Evolutionary conservation across 31 red algal genomes (phyloP).

Genomic region (Odonthalia washingtoniensis): DNA sequence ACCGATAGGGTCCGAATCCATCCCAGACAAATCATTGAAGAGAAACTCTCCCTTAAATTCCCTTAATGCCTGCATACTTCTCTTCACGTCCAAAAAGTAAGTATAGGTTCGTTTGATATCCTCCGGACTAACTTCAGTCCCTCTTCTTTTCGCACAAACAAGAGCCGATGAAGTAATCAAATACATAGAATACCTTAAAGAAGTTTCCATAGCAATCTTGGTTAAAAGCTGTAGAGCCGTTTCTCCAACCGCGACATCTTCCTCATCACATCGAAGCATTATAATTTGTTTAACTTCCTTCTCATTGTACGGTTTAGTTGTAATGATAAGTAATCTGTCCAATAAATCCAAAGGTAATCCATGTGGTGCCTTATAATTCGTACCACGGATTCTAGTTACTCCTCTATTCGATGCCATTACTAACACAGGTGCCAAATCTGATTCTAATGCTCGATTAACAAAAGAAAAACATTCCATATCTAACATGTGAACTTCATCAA

Average conservation of each 20-base stretch:
- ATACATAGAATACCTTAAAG: constrained; percentile 97
- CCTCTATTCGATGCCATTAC: constrained; percentile 95
- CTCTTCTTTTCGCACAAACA: constrained; percentile 82
- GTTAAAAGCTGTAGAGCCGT: constrained; percentile 81
- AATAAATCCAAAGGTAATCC: constrained; percentile 95
- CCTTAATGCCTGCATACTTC: constrained; percentile 87
- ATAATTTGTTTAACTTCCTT: constrained; percentile 89
- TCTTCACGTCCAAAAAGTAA: constrained; percentile 92
- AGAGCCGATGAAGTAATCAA: constrained; percentile 94
- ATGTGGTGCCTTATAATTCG: constrained; percentile 93
- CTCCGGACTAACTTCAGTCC: constrained; percentile 87
- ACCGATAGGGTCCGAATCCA: background rate
- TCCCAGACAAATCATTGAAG: constrained; percentile 58
- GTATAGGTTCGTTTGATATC: constrained; percentile 94
- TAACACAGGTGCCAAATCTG: constrained; percentile 90
- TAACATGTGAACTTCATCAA: constrained; percentile 99
- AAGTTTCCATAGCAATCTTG: constrained; percentile 90
- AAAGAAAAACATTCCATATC: constrained; percentile 99
- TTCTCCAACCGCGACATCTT: constrained; percentile 86
- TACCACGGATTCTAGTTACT: constrained; percentile 96
- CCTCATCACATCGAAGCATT: constrained; percentile 89
- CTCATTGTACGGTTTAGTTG: constrained; percentile 89
- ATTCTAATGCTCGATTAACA: constrained; percentile 91
- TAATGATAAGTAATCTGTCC: constrained; percentile 95
- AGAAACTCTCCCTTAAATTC: constrained; percentile 91